Percentiles rank a stretch among this genome's conserved stretches.
Evolutionary conservation across 1,284 basidiomycete species (phyloP).

Genomic region (Vanrija pseudolonga): DNA sequence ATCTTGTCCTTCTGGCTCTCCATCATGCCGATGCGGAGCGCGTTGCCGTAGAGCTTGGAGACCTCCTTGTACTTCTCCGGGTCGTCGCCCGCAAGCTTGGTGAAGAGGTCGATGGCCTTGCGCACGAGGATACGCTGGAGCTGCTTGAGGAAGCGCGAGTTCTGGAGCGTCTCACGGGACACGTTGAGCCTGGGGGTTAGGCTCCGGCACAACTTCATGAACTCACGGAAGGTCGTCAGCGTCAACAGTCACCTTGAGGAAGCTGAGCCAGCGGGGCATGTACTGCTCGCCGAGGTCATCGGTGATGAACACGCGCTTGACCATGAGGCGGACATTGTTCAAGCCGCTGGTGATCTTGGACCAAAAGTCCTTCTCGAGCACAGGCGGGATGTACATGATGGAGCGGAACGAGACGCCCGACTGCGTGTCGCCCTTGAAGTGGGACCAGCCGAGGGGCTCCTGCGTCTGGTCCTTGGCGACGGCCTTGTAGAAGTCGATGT

Average conservation of each 20-base stretch:
- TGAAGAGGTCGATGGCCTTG: conserved; percentile 94
- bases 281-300: conserved; percentile 96
- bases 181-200: conserved; percentile 69
- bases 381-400: conserved; percentile 80
- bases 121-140: conserved; percentile 87
- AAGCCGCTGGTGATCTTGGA: conserved; percentile 93
- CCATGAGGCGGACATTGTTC: conserved; percentile 99
- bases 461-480: conserved; percentile 97
- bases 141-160: conserved; percentile 98
- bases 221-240: conserved; percentile 86
- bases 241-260: conserved; percentile 99
- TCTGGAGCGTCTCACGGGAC: conserved; percentile 98
- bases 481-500: conserved; percentile 97
- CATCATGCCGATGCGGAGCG: conserved; percentile 98
- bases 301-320: conserved; percentile 99
- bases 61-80: conserved; percentile 99
- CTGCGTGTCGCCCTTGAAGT: conserved; percentile 99
- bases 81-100: conserved; percentile 91
- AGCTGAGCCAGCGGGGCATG: conserved; percentile 99
- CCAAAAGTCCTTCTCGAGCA: conserved; percentile 81
- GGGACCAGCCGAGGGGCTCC: conserved; percentile 98
- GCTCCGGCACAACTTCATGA: no score
- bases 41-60: conserved; percentile 91
- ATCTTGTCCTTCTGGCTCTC: conserved; percentile 98
- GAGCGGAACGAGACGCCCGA: conserved; percentile 92